These are phyloP conservation scores for Peronospora tabacina DNA, from an alignment of 352 stramenopile species.

Conservation along the genomic window DNA sequence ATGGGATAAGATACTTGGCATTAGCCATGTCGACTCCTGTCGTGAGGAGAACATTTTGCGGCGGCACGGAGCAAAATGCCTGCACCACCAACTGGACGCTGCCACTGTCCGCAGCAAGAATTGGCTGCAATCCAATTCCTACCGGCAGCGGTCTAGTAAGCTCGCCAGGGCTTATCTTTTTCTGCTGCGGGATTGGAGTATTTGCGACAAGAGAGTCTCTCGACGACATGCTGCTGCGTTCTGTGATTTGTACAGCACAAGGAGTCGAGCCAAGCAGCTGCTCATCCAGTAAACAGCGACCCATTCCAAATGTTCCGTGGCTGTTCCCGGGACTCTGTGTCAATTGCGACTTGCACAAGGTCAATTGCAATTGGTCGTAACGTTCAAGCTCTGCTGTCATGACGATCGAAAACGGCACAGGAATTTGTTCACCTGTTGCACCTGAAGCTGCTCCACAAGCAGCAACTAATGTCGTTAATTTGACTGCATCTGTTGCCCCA, in stretches of 20 bases:
- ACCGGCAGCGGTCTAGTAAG: neutral
- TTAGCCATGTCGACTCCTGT: constrained; percentile 67
- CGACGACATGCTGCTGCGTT: constrained; percentile 38
- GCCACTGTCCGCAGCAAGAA: constrained; percentile 26
- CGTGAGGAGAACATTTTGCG: constrained; percentile 46
- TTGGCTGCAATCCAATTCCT: constrained; percentile 13
- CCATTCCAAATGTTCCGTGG: constrained; percentile 44
- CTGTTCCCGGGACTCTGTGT: constrained; percentile 35
- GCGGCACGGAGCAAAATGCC: constrained; percentile 39
- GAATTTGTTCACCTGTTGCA: constrained; percentile 18
- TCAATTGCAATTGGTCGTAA: constrained; percentile 61
- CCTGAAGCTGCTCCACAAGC: constrained; percentile 18
- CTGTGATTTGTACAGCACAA: constrained; percentile 39
- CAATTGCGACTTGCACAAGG: constrained; percentile 47
- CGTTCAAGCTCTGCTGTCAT: constrained; percentile 43
- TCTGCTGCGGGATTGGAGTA: constrained; percentile 9
- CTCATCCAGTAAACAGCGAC: constrained; percentile 46
- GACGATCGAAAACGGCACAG: constrained; percentile 54
- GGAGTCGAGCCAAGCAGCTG: constrained; percentile 39
- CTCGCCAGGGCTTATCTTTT: constrained; percentile 8
- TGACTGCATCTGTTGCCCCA: constrained; percentile 51
- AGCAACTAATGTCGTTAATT: constrained; percentile 39
- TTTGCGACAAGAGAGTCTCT: constrained; percentile 26
- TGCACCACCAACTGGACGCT: constrained; percentile 46
- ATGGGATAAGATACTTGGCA: constrained; percentile 69